phyloP scores from a whole-genome alignment of 208 protist genomes.

The Wallacemonas sp. region DNA sequence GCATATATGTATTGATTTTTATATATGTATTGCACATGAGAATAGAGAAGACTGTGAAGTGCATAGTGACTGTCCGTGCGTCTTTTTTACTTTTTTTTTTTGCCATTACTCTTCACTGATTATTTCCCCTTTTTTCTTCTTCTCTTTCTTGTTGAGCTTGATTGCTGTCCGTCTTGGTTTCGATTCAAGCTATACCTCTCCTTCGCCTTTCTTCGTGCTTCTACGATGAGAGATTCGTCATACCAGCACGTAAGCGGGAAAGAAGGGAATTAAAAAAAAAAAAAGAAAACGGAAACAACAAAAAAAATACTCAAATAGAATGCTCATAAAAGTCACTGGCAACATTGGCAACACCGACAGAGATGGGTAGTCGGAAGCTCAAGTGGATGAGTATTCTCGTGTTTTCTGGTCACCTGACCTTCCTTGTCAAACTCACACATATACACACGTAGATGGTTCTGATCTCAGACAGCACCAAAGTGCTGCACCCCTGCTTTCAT shows the following conservation, averaged over 20 bases:
- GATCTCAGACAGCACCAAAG: not conserved
- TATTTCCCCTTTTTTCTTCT: not conserved
- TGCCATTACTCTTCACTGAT: not conserved
- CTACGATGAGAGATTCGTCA: too few relatives aligned
- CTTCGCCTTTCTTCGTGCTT: too few relatives aligned
- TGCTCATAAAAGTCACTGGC: too few relatives aligned
- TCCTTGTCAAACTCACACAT: too few relatives aligned
- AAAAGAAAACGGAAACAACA: too few relatives aligned
- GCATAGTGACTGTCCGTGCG: not conserved
- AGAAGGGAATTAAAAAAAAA: too few relatives aligned
- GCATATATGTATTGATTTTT: not conserved
- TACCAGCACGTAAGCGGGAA: not conserved
- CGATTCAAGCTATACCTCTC: not conserved
- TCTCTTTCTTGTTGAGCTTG: not conserved
- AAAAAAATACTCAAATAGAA: too few relatives aligned
- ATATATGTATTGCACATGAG: not conserved
- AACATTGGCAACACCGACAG: too few relatives aligned
- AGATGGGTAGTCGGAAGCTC: too few relatives aligned
- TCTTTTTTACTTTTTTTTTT: conserved; percentile 4
- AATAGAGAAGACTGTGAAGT: not conserved
- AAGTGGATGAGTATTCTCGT: too few relatives aligned
- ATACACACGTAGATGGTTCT: too few relatives aligned
- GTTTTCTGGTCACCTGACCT: too few relatives aligned
- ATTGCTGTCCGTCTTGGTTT: not conserved
- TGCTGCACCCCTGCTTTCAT: not conserved